Evolutionary conservation across 2,329 filamentous ascomycete genomes (phyloP).

Genomic region (Immersiporthe knoxdaviesiana): DNA sequence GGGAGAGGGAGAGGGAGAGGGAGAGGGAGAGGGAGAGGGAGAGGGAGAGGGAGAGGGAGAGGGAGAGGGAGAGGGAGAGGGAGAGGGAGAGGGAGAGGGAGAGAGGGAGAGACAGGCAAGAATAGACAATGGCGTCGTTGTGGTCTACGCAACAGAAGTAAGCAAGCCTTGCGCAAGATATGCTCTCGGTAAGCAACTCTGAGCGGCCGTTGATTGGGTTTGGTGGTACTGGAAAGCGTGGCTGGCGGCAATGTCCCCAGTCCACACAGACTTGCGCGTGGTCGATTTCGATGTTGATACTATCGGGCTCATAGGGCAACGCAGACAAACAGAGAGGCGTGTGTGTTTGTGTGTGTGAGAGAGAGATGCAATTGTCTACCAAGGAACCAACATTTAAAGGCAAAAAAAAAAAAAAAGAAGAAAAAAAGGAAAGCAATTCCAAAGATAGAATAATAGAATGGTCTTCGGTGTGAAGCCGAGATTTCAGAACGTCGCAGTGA

Average conservation of each 20-base stretch:
- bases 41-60: too few species aligned
- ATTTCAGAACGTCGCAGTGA: neutral
- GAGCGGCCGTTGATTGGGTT: neutral
- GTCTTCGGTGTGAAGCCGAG: neutral
- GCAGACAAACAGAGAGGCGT: neutral
- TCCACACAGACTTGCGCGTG: neutral
- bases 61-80: too few species aligned
- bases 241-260: neutral
- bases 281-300: neutral
- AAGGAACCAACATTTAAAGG: too few species aligned
- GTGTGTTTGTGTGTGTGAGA: neutral
- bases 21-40: too few species aligned
- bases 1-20: too few species aligned
- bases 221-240: neutral
- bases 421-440: neutral
- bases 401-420: neutral
- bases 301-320: neutral
- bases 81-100: too few species aligned
- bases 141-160: neutral
- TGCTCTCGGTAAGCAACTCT: neutral
- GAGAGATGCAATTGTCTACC: neutral
- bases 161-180: neutral
- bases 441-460: neutral
- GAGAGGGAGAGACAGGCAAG: neutral
- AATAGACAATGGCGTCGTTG: neutral